Percentiles rank a stretch among this genome's conserved stretches.
phyloP scores from a whole-genome alignment of 2,329 filamentous ascomycete species.

The Talaromyces islandicus region DNA sequence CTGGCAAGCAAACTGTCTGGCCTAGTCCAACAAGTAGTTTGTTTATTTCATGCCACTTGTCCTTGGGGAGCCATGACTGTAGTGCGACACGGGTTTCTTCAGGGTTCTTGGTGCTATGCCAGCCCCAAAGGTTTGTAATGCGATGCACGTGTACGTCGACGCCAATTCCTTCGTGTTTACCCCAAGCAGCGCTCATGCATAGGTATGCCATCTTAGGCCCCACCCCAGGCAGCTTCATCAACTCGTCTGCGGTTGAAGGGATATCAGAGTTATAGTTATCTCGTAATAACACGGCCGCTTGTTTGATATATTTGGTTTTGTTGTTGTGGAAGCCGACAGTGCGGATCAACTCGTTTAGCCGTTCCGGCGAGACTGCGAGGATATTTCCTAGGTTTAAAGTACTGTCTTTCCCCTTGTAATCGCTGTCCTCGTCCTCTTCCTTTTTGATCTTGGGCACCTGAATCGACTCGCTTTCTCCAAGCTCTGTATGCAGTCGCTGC shows the following conservation, averaged over 20 bases:
- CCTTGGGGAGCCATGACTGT: slow-evolving; percentile 74
- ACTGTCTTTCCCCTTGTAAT: slow-evolving; percentile 28
- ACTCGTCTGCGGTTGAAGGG: slow-evolving; percentile 67
- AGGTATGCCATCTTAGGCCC: slow-evolving; percentile 94
- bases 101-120: slow-evolving; percentile 74
- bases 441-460: slow-evolving; percentile 17
- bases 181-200: slow-evolving; percentile 72
- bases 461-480: slow-evolving; percentile 37
- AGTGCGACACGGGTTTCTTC: slow-evolving; percentile 74
- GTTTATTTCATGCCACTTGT: slow-evolving; percentile 91
- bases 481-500: slow-evolving; percentile 67
- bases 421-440: slow-evolving; percentile 13
- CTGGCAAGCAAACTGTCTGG: slow-evolving; percentile 77
- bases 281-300: slow-evolving; percentile 64
- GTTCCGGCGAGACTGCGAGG: slow-evolving; percentile 60
- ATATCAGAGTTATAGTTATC: slow-evolving; percentile 71
- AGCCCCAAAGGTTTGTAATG: slow-evolving; percentile 90
- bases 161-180: slow-evolving; percentile 68
- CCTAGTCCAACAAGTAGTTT: slow-evolving; percentile 81
- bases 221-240: slow-evolving; percentile 75
- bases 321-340: slow-evolving; percentile 92
- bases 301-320: slow-evolving; percentile 80
- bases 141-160: slow-evolving; percentile 94
- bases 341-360: slow-evolving; percentile 68
- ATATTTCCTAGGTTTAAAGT: slow-evolving; percentile 70